Evolutionary conservation across 306 rosid species (phyloP), one percentile per base, ranked within the genome.

Genomic region (Begonia peltatifolia): DNA sequence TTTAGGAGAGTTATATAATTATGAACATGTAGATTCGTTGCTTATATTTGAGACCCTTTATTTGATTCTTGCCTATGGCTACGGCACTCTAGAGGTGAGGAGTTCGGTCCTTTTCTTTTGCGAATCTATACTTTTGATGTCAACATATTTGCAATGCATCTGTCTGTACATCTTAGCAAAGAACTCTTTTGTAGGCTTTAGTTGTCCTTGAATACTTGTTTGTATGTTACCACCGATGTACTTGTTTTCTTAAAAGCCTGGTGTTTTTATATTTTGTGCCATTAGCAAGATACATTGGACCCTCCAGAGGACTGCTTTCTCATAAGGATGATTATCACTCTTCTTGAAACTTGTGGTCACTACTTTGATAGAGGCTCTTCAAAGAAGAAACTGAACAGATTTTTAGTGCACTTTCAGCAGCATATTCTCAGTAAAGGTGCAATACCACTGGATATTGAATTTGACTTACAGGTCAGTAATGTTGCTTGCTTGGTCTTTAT

Each of bases 251-350:
- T 36, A n/a, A 41, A 46, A 62, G 61, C 41, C 63, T 56, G n/a
- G 58, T 56, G 22, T 69, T 49, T 58, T 36, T 11, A 41, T 72
- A 15, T 63, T 73, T 70, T 16, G 46, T 72, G 66, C 63, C 62
- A 55, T 53, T 81, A 92, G 99, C 94, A 86, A 78, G 94, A 92
- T 62, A 61, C 54, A 41, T 73, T 92, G 53, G 99, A 86, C 74
- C 94, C 99, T 53, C 94, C 99, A 36, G 99, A 92, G 77, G 99
- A 92, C 75, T 83, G 83, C 72, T 92, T 86, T 60, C 99, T 94
- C 61, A 86, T 86, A 23, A 75, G 99, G 88, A 79, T 92, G 99
- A 64, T 86, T 54, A 75, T 79, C 59, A 92, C 94, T 22, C 94
- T 92, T 56, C 96, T 92, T 56, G 96, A 83, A 69, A 92, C 96